Percentiles rank a stretch among this genome's conserved stretches.
phyloP scores from a whole-genome alignment of 2,329 filamentous ascomycete genomes.

The Neophaeococcomyces aloes region DNA sequence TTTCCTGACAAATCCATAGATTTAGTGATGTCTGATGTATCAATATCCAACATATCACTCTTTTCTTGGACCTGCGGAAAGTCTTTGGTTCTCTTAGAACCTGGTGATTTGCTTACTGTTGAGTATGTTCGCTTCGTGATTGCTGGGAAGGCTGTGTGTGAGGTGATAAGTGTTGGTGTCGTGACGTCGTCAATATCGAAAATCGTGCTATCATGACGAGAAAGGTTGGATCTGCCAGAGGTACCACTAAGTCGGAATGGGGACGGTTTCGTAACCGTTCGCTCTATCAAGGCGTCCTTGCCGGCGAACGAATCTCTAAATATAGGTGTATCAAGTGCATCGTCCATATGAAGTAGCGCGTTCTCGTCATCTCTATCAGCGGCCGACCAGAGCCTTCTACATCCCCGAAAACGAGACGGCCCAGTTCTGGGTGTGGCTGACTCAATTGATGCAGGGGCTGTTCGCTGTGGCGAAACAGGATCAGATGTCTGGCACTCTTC shows the following conservation, averaged over 20 bases:
- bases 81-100: not conserved
- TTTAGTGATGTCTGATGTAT: not conserved
- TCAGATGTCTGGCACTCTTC: constrained; percentile 28
- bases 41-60: not conserved
- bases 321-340: constrained; percentile 42
- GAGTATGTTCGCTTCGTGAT: constrained; percentile 1
- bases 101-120: not conserved
- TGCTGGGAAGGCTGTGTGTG: not conserved
- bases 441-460: constrained; percentile 15
- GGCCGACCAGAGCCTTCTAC: constrained; percentile 55
- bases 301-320: constrained; percentile 18
- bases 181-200: constrained; percentile 6
- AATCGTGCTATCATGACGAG: not conserved
- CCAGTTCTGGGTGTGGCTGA: constrained; percentile 24
- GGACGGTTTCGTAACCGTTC: constrained; percentile 1
- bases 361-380: constrained; percentile 58
- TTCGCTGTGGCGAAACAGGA: constrained; percentile 11
- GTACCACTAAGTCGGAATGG: not conserved
- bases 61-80: not conserved
- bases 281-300: constrained; percentile 16
- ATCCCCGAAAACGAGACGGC: constrained; percentile 25
- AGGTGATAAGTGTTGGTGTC: not conserved
- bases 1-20: not conserved
- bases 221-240: constrained; percentile 11
- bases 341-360: constrained; percentile 52